These are phyloP conservation scores for Tillandsia fasciculata DNA, from an alignment of 176 grass and related monocot species.

Conservation along the genomic window DNA sequence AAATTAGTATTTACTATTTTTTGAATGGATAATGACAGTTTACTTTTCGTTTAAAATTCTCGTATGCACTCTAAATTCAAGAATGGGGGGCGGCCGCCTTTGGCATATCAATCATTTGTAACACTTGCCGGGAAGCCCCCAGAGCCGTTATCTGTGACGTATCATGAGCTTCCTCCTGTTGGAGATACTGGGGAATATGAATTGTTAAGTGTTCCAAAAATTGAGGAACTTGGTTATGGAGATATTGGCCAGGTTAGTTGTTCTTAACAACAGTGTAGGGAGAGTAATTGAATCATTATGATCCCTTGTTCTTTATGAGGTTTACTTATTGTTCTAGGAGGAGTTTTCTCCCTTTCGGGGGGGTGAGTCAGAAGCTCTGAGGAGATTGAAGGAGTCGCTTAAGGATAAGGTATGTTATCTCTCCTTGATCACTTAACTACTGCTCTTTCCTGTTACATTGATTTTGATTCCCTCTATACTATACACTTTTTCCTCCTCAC, in stretches of 20 bases:
- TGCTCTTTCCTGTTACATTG: neutral
- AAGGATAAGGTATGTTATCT: conserved; percentile 34
- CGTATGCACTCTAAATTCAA: conserved; percentile 12
- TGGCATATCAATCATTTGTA: conserved; percentile 82
- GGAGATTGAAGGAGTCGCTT: conserved; percentile 56
- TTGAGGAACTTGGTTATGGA: conserved; percentile 79
- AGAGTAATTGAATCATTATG: neutral
- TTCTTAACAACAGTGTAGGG: neutral
- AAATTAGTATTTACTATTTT: neutral
- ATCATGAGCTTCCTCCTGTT: conserved; percentile 47
- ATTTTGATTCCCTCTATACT: neutral
- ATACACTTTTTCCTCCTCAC: neutral
- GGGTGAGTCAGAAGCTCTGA: conserved; percentile 69
- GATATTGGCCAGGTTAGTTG: conserved; percentile 50
- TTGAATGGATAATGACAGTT: neutral
- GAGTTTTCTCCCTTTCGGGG: conserved; percentile 57
- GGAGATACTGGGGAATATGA: conserved; percentile 52
- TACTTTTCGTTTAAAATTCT: conserved; percentile 2
- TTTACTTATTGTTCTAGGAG: conserved; percentile 37
- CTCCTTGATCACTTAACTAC: neutral
- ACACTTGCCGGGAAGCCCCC: conserved; percentile 41
- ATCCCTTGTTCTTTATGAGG: neutral
- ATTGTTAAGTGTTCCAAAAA: conserved; percentile 44
- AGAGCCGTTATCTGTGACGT: conserved; percentile 33
- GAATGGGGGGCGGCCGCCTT: conserved; percentile 52